phyloP scores from a whole-genome alignment of 2,329 filamentous ascomycete genomes.

The Fusarium decemcellulare region DNA sequence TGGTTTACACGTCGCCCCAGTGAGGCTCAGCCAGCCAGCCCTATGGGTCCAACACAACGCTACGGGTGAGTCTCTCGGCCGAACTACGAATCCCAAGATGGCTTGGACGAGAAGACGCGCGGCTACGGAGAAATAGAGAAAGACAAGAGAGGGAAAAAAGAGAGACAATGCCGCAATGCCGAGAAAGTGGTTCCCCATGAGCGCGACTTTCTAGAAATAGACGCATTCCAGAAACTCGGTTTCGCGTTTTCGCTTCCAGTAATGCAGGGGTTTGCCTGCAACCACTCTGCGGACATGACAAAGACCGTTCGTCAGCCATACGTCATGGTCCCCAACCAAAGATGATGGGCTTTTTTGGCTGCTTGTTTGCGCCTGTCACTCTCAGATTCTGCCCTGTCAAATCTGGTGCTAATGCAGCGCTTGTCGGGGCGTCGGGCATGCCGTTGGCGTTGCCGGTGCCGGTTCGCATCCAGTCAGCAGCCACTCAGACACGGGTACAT shows the following conservation, averaged over 20 bases:
- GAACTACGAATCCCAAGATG: not conserved
- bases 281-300: slow-evolving; percentile 23
- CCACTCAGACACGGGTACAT: slow-evolving; percentile 30
- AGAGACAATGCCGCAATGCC: slow-evolving; percentile 8
- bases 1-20: no score
- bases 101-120: slow-evolving; percentile 4
- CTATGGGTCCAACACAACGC: not conserved
- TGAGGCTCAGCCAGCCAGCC: not conserved
- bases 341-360: not conserved
- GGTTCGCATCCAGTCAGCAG: slow-evolving; percentile 24
- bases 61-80: not conserved
- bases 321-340: slow-evolving; percentile 34
- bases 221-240: slow-evolving; percentile 19
- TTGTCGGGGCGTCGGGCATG: slow-evolving; percentile 22
- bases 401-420: slow-evolving; percentile 3
- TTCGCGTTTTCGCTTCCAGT: slow-evolving; percentile 5
- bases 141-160: not conserved
- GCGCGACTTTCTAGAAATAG: slow-evolving; percentile 27
- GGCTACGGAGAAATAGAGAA: not conserved
- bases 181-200: slow-evolving; percentile 12
- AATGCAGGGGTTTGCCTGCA: slow-evolving; percentile 32
- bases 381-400: slow-evolving; percentile 7
- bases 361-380: slow-evolving; percentile 3
- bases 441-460: slow-evolving; percentile 12
- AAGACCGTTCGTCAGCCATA: slow-evolving; percentile 28